Percentiles rank a stretch among this genome's conserved stretches.
Conservation (phyloP, 805 yeast species). For the Lachancea thermotolerans region DNA sequence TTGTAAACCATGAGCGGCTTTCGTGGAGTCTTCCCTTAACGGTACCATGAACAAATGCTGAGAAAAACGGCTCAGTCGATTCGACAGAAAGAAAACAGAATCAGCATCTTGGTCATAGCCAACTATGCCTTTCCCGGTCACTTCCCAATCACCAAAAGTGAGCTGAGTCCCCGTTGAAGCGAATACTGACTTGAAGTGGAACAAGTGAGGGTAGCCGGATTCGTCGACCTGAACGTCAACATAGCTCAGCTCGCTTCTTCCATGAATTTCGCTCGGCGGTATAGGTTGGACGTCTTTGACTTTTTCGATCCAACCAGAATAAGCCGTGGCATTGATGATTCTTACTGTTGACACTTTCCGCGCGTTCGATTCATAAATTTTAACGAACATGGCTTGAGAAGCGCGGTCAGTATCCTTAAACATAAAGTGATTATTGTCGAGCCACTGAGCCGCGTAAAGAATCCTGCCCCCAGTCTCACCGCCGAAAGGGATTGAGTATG, state of each 20-base stretch:
- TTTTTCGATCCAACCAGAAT: constrained; percentile 57
- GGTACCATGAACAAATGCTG: constrained; percentile 52
- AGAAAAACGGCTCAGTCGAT: constrained; percentile 39
- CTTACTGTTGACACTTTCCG: constrained; percentile 36
- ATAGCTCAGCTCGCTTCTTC: constrained; percentile 43
- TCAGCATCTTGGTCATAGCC: constrained; percentile 43
- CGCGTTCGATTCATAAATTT: constrained; percentile 34
- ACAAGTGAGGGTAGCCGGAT: constrained; percentile 56
- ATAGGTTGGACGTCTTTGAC: constrained; percentile 34
- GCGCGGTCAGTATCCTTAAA: constrained; percentile 59
- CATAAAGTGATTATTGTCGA: constrained; percentile 41
- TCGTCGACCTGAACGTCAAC: constrained; percentile 51
- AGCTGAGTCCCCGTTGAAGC: constrained; percentile 37
- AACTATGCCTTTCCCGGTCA: constrained; percentile 40
- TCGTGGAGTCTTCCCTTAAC: constrained; percentile 25
- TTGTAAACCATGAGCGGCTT: constrained; percentile 12
- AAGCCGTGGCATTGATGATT: constrained; percentile 38
- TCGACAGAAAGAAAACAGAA: constrained; percentile 49
- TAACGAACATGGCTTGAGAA: constrained; percentile 49
- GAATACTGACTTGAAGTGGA: constrained; percentile 44
- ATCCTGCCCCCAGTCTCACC: constrained; percentile 30
- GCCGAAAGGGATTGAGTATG: constrained; percentile 21
- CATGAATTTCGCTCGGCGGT: constrained; percentile 30
- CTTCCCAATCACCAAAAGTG: constrained; percentile 46
- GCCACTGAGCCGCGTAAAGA: constrained; percentile 59